Percentiles rank a stretch among this genome's conserved stretches.
Conservation (phyloP, 306 rosid genomes). For the Cyclanthera cordifolia region DNA sequence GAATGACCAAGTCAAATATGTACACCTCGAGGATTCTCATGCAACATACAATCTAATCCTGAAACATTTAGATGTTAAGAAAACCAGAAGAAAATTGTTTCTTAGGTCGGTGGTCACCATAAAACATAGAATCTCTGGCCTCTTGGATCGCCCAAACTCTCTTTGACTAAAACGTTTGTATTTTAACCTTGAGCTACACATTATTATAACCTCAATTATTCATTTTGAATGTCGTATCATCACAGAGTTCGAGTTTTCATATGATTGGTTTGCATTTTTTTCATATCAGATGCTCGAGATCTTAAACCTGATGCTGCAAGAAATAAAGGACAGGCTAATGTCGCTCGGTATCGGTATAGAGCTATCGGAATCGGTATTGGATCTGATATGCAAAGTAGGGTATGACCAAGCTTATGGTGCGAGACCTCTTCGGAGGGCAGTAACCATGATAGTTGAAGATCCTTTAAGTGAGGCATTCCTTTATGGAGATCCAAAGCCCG, state of each 20-base stretch:
- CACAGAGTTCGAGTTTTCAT: background rate
- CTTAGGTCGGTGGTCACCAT: too few relatives aligned
- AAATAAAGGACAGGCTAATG: slow-evolving; percentile 47
- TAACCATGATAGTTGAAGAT: slow-evolving; percentile 54
- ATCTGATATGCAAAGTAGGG: slow-evolving; percentile 50
- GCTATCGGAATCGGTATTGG: slow-evolving; percentile 62
- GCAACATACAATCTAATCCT: too few relatives aligned
- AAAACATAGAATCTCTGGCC: too few relatives aligned
- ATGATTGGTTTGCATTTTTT: background rate
- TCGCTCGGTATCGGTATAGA: slow-evolving; percentile 45
- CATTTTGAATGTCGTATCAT: background rate
- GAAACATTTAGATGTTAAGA: too few relatives aligned
- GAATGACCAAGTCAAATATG: too few relatives aligned
- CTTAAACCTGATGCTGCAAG: slow-evolving; percentile 48
- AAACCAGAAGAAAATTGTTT: too few relatives aligned
- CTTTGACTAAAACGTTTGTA: too few relatives aligned
- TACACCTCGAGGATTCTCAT: too few relatives aligned
- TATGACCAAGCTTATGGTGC: slow-evolving; percentile 69
- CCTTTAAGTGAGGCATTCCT: slow-evolving; percentile 66
- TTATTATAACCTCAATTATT: background rate
- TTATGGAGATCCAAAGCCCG: slow-evolving; percentile 42
- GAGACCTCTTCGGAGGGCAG: slow-evolving; percentile 62
- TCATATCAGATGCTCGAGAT: slow-evolving; percentile 56
- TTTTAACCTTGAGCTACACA: background rate
- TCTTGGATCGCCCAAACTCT: too few relatives aligned